Evolutionary conservation across 2,329 filamentous ascomycete genomes (phyloP), one percentile per base, ranked within the genome.

Genomic region (Pestalotiopsis sp.): DNA sequence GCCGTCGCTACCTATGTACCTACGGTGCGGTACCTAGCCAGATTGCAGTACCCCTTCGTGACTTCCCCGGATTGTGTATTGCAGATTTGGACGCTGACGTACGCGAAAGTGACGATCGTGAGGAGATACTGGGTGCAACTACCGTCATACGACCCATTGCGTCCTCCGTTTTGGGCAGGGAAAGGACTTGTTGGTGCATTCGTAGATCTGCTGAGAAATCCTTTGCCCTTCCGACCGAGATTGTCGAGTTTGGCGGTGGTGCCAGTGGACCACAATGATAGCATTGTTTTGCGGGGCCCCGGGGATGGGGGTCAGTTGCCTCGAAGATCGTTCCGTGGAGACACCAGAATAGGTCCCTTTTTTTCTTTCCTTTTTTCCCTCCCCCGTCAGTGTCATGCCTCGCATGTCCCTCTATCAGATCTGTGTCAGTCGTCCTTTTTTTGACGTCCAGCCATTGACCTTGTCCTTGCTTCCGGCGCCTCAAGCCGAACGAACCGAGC

Each of bases 401-500:
- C 44, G 17, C 44, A n/a, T 52, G 44, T 52, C 44, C 22, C 17
- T 52, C 44, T 9, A 52, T 52, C 20, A 20, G 17, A 20, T 52
- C 44, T n/a, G 44, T 52, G 17, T 20, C 44, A 17, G 44, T 20
- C 17, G 44, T 52, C 14, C 17, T 20, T 52, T 52, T 52, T 52
- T 17, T n/a, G 17, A 52, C 20, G 44, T 52, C 44, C 30, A 35
- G 30, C 30, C 30, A 35, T 35, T 35, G 30, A 35, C 30, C 30
- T 35, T 35, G 30, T 35, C 30, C 48, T 55, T 52, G 17, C 20
- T 14, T 52, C n/a, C 44, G 44, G 44, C 44, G 44, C 44, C 44
- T 52, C 44, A 52, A 52, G 39, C 60, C 60, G 60, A 63, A 63
- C 24, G 9, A 24, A 52, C 60, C 40, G 60, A 63, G 20, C 30